Evolutionary conservation across 257 asterid species (phyloP).

Genomic region (Nicotiana otophora): DNA sequence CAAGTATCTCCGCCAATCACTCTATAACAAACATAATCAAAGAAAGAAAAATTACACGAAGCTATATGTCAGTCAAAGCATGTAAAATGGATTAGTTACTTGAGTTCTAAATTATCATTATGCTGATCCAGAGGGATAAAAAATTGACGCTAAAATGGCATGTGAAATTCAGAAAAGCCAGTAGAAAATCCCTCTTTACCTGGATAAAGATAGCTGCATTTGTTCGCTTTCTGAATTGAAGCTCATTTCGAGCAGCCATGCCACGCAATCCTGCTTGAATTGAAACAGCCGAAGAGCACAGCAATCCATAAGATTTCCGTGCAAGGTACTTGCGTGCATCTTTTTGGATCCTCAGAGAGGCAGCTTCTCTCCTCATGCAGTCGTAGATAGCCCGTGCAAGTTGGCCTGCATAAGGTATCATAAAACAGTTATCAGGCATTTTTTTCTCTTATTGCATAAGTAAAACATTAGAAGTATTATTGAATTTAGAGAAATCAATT

Average conservation of each 20-base stretch:
- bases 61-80: constrained; percentile 2
- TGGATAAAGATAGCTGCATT: constrained; percentile 56
- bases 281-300: constrained; percentile 45
- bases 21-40: constrained; percentile 27
- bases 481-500: not conserved
- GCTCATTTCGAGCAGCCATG: constrained; percentile 57
- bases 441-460: not conserved
- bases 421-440: not conserved
- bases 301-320: constrained; percentile 33
- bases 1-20: constrained; percentile 40
- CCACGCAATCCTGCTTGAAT: constrained; percentile 70
- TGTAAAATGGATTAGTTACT: constrained; percentile 3
- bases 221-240: constrained; percentile 36
- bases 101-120: not conserved
- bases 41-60: constrained; percentile 12
- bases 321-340: constrained; percentile 50
- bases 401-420: constrained; percentile 39
- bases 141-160: not conserved
- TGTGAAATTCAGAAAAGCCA: not conserved
- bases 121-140: not conserved
- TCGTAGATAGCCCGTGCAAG: constrained; percentile 49
- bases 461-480: constrained; percentile 1
- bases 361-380: constrained; percentile 51
- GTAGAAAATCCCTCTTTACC: constrained; percentile 29
- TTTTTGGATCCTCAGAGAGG: constrained; percentile 68